A percentile compares a stretch with the other conserved stretches of the same genome.
phyloP scores from a whole-genome alignment of 2,329 filamentous ascomycete genomes.

The Verticillium tricorpus region DNA sequence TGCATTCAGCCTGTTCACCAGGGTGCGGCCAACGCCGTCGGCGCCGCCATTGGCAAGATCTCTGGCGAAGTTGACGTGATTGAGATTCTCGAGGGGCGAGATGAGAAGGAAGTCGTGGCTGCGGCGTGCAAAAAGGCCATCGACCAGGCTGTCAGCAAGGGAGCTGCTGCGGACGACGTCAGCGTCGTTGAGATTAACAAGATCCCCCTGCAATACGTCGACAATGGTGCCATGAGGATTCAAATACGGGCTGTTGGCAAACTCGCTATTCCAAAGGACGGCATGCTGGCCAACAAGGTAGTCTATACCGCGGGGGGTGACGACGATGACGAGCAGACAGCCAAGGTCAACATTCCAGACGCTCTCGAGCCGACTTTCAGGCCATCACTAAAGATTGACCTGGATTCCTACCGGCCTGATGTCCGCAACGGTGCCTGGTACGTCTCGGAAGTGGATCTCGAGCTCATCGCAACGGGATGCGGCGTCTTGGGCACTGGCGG shows the following conservation, averaged over 20 bases:
- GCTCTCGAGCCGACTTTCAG: slow-evolving; percentile 24
- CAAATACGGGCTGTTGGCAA: slow-evolving; percentile 28
- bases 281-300: background rate
- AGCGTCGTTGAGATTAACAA: slow-evolving; percentile 41
- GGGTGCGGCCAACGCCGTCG: slow-evolving; percentile 56
- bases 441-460: slow-evolving; percentile 29
- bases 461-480: slow-evolving; percentile 29
- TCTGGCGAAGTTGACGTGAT: slow-evolving; percentile 48
- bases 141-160: slow-evolving; percentile 37
- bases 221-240: slow-evolving; percentile 27
- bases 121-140: slow-evolving; percentile 36
- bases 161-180: slow-evolving; percentile 36
- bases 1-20: slow-evolving; percentile 47
- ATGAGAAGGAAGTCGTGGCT: slow-evolving; percentile 31
- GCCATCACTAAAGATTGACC: slow-evolving; percentile 23
- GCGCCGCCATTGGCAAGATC: slow-evolving; percentile 54
- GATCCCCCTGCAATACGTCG: slow-evolving; percentile 31
- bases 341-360: slow-evolving; percentile 22
- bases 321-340: slow-evolving; percentile 14
- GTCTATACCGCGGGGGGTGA: background rate
- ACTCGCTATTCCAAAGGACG: slow-evolving; percentile 22
- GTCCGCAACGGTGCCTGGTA: slow-evolving; percentile 27
- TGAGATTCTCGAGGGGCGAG: slow-evolving; percentile 35
- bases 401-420: slow-evolving; percentile 24
- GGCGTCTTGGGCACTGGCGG: slow-evolving; percentile 32